Base-by-base conservation (phyloP, 495 filamentous ascomycete species). In the Peziza echinospora region DNA sequence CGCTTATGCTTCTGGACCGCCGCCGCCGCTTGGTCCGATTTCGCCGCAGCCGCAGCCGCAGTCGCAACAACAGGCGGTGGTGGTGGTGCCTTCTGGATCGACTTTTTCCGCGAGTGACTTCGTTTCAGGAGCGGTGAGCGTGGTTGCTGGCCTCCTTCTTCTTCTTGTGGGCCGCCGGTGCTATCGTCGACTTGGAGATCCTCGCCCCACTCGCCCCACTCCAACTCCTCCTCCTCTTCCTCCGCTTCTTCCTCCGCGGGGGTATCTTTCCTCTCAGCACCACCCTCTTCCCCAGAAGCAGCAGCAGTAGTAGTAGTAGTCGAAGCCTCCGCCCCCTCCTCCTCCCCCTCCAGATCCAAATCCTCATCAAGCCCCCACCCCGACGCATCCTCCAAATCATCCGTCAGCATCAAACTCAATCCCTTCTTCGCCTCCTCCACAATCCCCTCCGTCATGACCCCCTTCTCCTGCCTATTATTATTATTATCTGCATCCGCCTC, bases 281-380 rank as follows among this genome's bases (percentile, higher is more conserved):
- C 40, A 6, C 51, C 45, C 17, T n/a, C n/a, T n/a, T n/a, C n/a
- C n/a, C n/a, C n/a, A n/a, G n/a, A n/a, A n/a, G n/a, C n/a, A n/a
- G n/a, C n/a, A n/a, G n/a, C n/a, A n/a, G n/a, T n/a, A n/a, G n/a
- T n/a, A n/a, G n/a, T n/a, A 34, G 26, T 34, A 5, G 5, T 22
- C 41, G 41, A 22, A 4, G 41, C n/a, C 13, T 1, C n/a, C 22
- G 16, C n/a, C 21, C 51, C 53, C 25, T 45, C 49, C 4, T 41
- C 53, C 13, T 21, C 43, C 39, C 40, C 53, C 21, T 58, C 49
- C 30, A 61, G 26, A 37, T 51, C 47, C 25, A 66, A 51, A 21
- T 70, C 67, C 7, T 75, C 70, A 34, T 72, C 69, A 9, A 60
- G 40, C 8, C 70, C 71, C 73, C 73, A 76, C 3, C 72, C 73